Evolutionary conservation across 225 moss, liverwort and hornwort genomes (phyloP).

Genomic region (Rhytidiadelphus loreus): DNA sequence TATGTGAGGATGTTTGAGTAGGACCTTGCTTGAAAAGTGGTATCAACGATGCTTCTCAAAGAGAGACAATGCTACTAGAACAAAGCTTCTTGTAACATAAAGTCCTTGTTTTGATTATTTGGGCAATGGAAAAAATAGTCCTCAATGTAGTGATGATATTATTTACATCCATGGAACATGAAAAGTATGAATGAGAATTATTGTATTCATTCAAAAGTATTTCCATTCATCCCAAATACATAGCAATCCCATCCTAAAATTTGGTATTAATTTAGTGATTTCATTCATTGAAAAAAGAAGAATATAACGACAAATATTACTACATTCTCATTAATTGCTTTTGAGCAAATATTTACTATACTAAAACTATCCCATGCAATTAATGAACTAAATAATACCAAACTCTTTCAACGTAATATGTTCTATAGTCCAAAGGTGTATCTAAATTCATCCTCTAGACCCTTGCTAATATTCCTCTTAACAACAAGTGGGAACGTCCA

Average conservation of each 20-base stretch:
- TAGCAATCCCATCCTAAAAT: neutral
- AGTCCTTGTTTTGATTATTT: neutral
- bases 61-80: neutral
- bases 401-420: neutral
- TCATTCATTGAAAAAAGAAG: neutral
- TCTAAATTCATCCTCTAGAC: neutral
- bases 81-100: neutral
- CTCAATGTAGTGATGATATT: neutral
- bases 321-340: neutral
- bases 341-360: neutral
- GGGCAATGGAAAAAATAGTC: neutral
- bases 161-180: neutral
- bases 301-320: neutral
- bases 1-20: neutral
- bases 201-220: neutral
- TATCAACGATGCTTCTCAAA: neutral
- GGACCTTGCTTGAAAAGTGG: neutral
- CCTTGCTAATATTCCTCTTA: too few species aligned
- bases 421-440: neutral
- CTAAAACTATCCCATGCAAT: neutral
- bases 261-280: neutral
- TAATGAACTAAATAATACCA: neutral
- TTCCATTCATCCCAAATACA: neutral
- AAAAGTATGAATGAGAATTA: neutral
- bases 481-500: neutral